Evolutionary conservation across 345 rosid genomes (phyloP), one percentile per base, ranked within the genome.

Genomic region (Eucalyptus leucophloia): DNA sequence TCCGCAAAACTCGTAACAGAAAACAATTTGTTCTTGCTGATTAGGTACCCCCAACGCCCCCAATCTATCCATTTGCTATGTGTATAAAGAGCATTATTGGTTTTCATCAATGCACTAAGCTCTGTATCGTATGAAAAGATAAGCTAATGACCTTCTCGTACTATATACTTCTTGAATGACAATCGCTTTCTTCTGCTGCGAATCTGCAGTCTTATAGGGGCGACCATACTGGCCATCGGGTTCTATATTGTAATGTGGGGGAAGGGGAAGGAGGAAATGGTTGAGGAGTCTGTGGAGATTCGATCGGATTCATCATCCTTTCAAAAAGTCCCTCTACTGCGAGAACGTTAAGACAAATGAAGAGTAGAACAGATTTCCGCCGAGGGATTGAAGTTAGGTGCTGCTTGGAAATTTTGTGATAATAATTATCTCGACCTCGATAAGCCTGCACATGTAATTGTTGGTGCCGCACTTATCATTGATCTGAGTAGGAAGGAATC

Each of bases 201-300:
- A 69, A 9, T 86, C 44, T 45, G 85, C 92, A 93, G 94, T 85
- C 44, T 92, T 9, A 90, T 91, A 42, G 94, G 93, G 42, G 91
- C 92, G 7, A 58, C 89, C 18, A 90, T 90, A 42, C 91, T 93
- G 58, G 81, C 92, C 8, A 30, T 88, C 5, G 93, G 93, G 34
- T 92, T 93, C 77, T 93, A 92, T 49, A 90, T 90, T 45, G 91
- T 91, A 10, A 92, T 92, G 88, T 93, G 94, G 94, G 93, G 93
- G 77, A 92, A 93, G 77, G 89, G 88, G 37, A 93, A 90, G 37
- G 92, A 93, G 87, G 91, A 89, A 12, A n/a, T 85, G 65, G 86
- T 19, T 49, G 91, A 90, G 58, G 92, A 90, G 44, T 34, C 3
- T 80, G 56, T 8, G 21, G 45, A 30, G 37, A 53, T 81, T 42